These are phyloP conservation scores for Phymatotrichopsis omnivora DNA, from an alignment of 2,329 filamentous ascomycete genomes.

Conservation along the genomic window DNA sequence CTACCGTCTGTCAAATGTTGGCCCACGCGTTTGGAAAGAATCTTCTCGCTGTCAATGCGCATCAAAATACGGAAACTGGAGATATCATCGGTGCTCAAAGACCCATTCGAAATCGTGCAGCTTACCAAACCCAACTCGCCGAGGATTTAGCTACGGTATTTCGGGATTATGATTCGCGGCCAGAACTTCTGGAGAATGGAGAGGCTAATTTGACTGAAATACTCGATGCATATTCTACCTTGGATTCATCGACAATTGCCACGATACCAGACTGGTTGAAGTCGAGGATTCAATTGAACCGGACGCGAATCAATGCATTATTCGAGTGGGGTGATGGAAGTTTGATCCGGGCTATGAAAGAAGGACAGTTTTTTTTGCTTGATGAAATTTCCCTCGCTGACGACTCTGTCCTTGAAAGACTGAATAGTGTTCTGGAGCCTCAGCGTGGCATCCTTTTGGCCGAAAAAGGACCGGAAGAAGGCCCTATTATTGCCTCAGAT, in stretches of 20 bases:
- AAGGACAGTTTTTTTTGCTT: conserved; percentile 80
- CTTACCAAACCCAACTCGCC: conserved; percentile 55
- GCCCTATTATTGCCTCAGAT: conserved; percentile 61
- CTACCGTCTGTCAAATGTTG: conserved; percentile 85
- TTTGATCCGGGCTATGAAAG: conserved; percentile 85
- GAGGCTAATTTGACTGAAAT: conserved; percentile 45
- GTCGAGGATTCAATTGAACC: conserved; percentile 40
- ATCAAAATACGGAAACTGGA: conserved; percentile 95
- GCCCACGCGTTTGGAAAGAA: conserved; percentile 67
- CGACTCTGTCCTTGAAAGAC: conserved; percentile 87
- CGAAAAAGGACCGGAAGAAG: conserved; percentile 81
- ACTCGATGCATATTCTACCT: conserved; percentile 48
- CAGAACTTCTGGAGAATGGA: conserved; percentile 35
- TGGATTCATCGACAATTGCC: conserved; percentile 40
- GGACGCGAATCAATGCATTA: conserved; percentile 64
- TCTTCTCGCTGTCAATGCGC: conserved; percentile 86
- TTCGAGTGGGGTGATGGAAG: conserved; percentile 97
- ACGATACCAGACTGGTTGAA: conserved; percentile 42
- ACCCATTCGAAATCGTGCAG: conserved; percentile 74
- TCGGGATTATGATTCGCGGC: conserved; percentile 26
- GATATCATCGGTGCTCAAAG: conserved; percentile 93
- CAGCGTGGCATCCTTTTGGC: conserved; percentile 77
- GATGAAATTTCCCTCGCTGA: conserved; percentile 97
- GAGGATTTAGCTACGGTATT: conserved; percentile 49
- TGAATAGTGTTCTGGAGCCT: conserved; percentile 94